Base-by-base conservation (phyloP, 768 basidiomycete species). In the Suillus hirtellus region DNA sequence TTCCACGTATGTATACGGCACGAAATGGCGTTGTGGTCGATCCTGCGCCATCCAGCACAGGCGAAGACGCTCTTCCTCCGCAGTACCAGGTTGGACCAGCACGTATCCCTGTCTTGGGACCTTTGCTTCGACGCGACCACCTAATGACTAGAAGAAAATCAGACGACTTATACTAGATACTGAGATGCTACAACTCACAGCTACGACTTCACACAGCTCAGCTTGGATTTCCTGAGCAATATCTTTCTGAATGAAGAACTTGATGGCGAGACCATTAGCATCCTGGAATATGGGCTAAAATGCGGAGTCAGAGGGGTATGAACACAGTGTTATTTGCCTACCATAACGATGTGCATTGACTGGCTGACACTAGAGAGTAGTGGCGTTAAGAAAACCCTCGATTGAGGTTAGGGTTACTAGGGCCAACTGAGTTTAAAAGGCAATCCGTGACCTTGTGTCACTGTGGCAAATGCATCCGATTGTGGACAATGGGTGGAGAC, bases 201-300 rank as follows among this genome's bases (percentile, higher is more conserved):
- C 85, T 59, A 92, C 89, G 15, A 83, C 88, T 72, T 91, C 89
- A 69, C 86, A 88, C 37, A 92, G 74, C 65, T 92, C 88, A 19
- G 87, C 86, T 67, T 89, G 88, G 24, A 86, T 79, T 67, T 88
- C 85, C 62, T 87, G 81, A 4, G 84, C 75, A 10, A 93, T 79
- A 72, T 93, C 90, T 70, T 90, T 91, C 71, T 93, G 91, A 21
- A 93, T 84, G 73, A 93, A 93, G 71, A 93, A 93, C 70, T 93
- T 93, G 80, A 91, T 76, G 3, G 89, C 83, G 59, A 89, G 74
- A 44, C 86, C 87, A 69, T 82, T 84, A 65, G 68, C 73, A 67
- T 90, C 90, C 72, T 90, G 89, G 62, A 92, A 92, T 63, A 92
- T 86, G 54, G 87, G 85, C 89, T 90, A 64, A 17, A 31, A 59